Percentiles rank a stretch among this genome's conserved stretches.
Conservation (phyloP, 2,329 filamentous ascomycete species). For the Stagonosporopsis vannaccii region DNA sequence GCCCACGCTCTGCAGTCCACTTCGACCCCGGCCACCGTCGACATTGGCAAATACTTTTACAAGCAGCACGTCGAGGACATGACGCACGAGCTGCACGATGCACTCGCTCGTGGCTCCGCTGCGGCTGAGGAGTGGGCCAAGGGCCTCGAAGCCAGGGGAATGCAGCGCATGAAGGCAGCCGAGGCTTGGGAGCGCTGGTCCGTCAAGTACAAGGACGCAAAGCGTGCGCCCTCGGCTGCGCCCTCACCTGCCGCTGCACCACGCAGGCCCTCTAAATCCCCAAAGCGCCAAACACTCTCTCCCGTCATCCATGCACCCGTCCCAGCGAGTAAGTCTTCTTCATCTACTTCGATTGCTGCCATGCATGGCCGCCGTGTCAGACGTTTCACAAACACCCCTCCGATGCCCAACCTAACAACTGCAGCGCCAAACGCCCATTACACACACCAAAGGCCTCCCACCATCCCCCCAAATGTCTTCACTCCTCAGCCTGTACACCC, state of each 20-base stretch:
- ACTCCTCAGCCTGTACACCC: slow-evolving; percentile 39
- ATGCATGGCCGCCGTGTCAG: slow-evolving; percentile 22
- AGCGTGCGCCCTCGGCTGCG: slow-evolving; percentile 25
- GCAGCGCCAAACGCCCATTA: slow-evolving; percentile 40
- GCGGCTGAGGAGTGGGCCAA: slow-evolving; percentile 81
- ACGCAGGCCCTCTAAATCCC: slow-evolving; percentile 34
- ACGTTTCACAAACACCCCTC: slow-evolving; percentile 30
- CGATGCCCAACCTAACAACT: slow-evolving; percentile 38
- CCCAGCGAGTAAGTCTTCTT: slow-evolving; percentile 45
- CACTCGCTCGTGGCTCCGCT: slow-evolving; percentile 70
- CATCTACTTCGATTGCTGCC: slow-evolving; percentile 25
- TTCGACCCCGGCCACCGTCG: slow-evolving; percentile 56
- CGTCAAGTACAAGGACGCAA: slow-evolving; percentile 47
- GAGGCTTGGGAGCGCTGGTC: slow-evolving; percentile 81
- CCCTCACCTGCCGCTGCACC: slow-evolving; percentile 26
- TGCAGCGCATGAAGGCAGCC: slow-evolving; percentile 66
- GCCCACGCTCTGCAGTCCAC: slow-evolving; percentile 62
- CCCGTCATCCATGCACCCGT: slow-evolving; percentile 44
- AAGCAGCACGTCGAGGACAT: slow-evolving; percentile 68
- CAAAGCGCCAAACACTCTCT: slow-evolving; percentile 34
- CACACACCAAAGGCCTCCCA: slow-evolving; percentile 42
- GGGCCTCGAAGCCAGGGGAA: slow-evolving; percentile 71
- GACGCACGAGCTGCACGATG: slow-evolving; percentile 67
- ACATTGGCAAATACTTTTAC: slow-evolving; percentile 72
- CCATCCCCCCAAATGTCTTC: slow-evolving; percentile 42